phyloP scores from a whole-genome alignment of 139 green algal species.

The Microglena sp. region DNA sequence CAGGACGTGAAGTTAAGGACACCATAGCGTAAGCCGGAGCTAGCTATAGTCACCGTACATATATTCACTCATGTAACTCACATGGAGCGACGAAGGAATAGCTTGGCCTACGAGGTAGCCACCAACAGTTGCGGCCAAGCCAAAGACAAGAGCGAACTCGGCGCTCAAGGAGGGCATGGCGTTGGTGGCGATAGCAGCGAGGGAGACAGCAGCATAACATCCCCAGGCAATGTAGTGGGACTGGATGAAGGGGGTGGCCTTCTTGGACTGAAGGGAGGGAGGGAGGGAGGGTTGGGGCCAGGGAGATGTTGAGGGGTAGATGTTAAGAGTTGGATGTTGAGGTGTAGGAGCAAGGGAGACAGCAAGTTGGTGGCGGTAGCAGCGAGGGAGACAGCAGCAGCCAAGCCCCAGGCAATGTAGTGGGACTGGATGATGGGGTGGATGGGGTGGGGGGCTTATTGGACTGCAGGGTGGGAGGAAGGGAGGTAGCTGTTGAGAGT shows the following conservation, averaged over 20 bases:
- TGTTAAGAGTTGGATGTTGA: too few relatives aligned
- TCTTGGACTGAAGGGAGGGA: conserved; percentile 22
- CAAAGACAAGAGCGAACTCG: conserved; percentile 37
- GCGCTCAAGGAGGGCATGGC: background rate
- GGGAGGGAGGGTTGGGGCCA: background rate
- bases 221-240: conserved; percentile 48
- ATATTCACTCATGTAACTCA: too few relatives aligned
- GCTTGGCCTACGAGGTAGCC: conserved; percentile 53
- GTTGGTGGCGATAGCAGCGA: conserved; percentile 18
- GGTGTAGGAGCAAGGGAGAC: too few relatives aligned
- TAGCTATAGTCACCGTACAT: too few relatives aligned
- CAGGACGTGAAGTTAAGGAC: too few relatives aligned
- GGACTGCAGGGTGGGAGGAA: background rate
- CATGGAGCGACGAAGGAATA: conserved; percentile 32
- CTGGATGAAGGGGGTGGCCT: conserved; percentile 36
- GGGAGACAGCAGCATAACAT: conserved; percentile 11
- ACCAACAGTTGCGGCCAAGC: conserved; percentile 44
- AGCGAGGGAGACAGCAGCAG: too few relatives aligned
- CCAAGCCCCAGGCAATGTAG: too few relatives aligned
- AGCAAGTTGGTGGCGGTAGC: too few relatives aligned
- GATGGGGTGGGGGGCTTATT: background rate
- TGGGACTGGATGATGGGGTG: too few relatives aligned
- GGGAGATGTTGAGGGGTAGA: background rate
- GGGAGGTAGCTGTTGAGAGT: background rate
- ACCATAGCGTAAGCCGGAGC: too few relatives aligned